phyloP scores from a whole-genome alignment of 2,329 filamentous ascomycete genomes.

The Arthroderma sp. region DNA sequence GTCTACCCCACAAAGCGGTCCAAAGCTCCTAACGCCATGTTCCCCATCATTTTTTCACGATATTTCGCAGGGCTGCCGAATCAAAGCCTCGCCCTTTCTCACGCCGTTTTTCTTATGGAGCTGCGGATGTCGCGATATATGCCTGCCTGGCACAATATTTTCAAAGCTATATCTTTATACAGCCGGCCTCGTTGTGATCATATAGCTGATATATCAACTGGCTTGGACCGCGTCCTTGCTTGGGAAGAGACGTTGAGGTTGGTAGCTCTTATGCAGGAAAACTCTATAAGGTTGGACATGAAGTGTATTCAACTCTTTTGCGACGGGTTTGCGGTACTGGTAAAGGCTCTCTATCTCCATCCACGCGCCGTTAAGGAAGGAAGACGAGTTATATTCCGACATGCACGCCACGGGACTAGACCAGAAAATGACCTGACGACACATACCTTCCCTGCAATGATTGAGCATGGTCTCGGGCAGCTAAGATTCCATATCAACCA shows the following conservation, averaged over 20 bases:
- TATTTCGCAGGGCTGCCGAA: not conserved
- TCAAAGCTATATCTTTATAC: conserved; percentile 19
- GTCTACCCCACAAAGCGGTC: conserved; percentile 15
- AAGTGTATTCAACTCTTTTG: conserved; percentile 10
- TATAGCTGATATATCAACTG: conserved; percentile 10
- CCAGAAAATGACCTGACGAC: not conserved
- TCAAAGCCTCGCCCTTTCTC: conserved; percentile 11
- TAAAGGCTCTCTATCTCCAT: not conserved
- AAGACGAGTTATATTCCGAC: not conserved
- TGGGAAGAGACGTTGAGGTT: conserved; percentile 29
- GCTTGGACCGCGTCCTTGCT: conserved; percentile 23
- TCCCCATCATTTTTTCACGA: conserved; percentile 3
- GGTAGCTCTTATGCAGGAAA: conserved; percentile 25
- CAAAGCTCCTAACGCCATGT: conserved; percentile 12
- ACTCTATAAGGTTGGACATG: conserved; percentile 1
- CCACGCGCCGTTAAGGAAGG: not conserved
- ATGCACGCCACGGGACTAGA: not conserved
- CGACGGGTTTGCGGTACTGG: conserved; percentile 1
- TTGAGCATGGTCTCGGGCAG: not conserved
- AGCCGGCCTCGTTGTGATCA: not conserved
- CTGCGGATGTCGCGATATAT: conserved; percentile 21
- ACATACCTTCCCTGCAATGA: not conserved
- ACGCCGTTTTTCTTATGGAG: conserved; percentile 28
- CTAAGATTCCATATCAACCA: not conserved
- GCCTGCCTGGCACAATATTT: conserved; percentile 28